A percentile compares a stretch with the other conserved stretches of the same genome.
These are phyloP conservation scores for Botrytis fragariae DNA, from an alignment of 2,329 filamentous ascomycete genomes.

Conservation along the genomic window DNA sequence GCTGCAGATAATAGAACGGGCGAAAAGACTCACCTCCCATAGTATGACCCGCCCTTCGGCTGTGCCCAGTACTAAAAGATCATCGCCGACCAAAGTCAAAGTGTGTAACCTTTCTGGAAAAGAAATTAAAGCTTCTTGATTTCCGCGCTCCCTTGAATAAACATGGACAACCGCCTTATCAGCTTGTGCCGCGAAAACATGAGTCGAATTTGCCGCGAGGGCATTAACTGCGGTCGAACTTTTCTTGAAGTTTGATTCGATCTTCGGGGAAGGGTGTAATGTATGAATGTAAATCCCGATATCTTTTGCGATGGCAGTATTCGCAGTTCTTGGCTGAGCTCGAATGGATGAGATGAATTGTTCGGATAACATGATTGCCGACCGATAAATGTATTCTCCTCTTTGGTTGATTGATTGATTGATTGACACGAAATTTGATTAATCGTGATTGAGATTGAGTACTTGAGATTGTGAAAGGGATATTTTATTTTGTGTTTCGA, in stretches of 20 bases:
- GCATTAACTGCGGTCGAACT: constrained; percentile 77
- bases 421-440: background rate
- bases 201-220: constrained; percentile 74
- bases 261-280: constrained; percentile 71
- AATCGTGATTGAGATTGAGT: background rate
- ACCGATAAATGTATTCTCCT: too few species aligned
- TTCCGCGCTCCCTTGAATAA: constrained; percentile 78
- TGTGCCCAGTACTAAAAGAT: constrained; percentile 74
- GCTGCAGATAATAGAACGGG: constrained; percentile 2
- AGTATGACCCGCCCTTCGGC: constrained; percentile 81
- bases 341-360: constrained; percentile 58
- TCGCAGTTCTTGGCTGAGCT: constrained; percentile 57
- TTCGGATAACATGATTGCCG: constrained; percentile 55
- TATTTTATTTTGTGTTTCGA: background rate
- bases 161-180: constrained; percentile 93
- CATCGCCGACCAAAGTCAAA: constrained; percentile 66
- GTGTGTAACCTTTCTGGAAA: constrained; percentile 85
- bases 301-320: constrained; percentile 68
- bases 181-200: constrained; percentile 87
- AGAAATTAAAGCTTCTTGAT: constrained; percentile 83
- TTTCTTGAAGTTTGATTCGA: constrained; percentile 84
- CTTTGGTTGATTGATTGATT: background rate
- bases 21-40: constrained; percentile 73
- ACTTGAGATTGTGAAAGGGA: background rate
- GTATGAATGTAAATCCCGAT: constrained; percentile 85